Evolutionary conservation across 1,139 yeast genomes (phyloP).

Genomic region (Keqinozyma sinolaborantium): DNA sequence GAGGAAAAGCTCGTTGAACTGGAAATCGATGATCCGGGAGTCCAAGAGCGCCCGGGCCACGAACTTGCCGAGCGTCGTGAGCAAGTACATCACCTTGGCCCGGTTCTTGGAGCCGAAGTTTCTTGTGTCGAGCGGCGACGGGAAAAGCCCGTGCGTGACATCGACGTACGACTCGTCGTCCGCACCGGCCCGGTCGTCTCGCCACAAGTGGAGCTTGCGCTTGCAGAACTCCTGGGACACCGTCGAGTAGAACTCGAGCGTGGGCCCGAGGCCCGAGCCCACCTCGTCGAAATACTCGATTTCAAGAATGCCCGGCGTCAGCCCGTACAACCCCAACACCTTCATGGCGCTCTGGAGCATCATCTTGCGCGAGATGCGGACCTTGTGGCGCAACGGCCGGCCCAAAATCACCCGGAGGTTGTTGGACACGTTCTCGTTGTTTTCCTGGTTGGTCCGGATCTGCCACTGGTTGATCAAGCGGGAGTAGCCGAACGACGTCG

Average conservation of each 20-base stretch:
- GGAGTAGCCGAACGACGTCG: constrained; percentile 90
- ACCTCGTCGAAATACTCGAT: constrained; percentile 88
- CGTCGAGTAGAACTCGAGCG: constrained; percentile 83
- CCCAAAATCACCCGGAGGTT: constrained; percentile 53
- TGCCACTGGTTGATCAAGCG: constrained; percentile 83
- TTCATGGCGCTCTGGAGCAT: constrained; percentile 78
- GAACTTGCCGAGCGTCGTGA: constrained; percentile 73
- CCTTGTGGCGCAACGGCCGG: constrained; percentile 75
- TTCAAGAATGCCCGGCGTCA: constrained; percentile 78
- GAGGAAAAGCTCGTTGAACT: constrained; percentile 72
- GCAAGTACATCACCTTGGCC: constrained; percentile 48
- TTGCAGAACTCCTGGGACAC: constrained; percentile 71
- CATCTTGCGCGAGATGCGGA: constrained; percentile 69
- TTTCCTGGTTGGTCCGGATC: constrained; percentile 43
- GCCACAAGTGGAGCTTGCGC: constrained; percentile 66
- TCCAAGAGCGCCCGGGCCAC: constrained; percentile 86
- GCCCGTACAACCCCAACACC: constrained; percentile 72
- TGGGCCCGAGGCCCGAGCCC: constrained; percentile 97
- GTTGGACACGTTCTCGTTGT: constrained; percentile 17
- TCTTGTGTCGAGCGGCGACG: constrained; percentile 51
- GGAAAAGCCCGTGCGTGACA: constrained; percentile 61
- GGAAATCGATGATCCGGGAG: constrained; percentile 79
- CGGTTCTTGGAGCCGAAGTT: constrained; percentile 33
- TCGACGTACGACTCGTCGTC: constrained; percentile 35
- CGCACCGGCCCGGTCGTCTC: constrained; percentile 34